Base-by-base conservation (phyloP, 768 basidiomycete species). In the Leccinellum luteum region DNA sequence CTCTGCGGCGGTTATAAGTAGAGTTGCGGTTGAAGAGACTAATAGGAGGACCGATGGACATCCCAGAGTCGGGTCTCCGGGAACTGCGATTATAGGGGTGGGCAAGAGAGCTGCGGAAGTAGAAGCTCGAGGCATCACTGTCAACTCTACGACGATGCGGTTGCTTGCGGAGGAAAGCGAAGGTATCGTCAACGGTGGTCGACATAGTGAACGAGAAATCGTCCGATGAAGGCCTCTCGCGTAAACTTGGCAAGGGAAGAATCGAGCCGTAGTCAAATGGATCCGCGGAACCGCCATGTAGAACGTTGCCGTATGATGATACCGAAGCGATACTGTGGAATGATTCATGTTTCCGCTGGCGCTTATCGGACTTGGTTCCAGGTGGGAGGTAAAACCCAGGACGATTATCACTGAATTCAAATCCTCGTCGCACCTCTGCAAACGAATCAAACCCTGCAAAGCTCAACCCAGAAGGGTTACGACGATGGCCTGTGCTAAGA, bases 91-190 rank as follows among this genome's bases (percentile, higher is more conserved):
- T 73, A 58, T 75, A 73, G 0, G 78, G 74, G 58, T 71, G 70
- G 31, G 61, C 41, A 6, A 65, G 58, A 0, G 73, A 63, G 1
- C 63, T 51, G 8, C 66, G 71, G 81, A 87, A 88, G 64, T 88
- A 90, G 74, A 90, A 90, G 67, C 86, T 90, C 0, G 89, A 90
- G 0, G 85, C 81, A 63, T 92, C 89, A 54, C 87, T 90, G 28
- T 87, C 89, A 13, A 89, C 83, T 10, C 89, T 81, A 44, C 69
- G 75, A 31, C 81, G 79, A 25, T 69, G 76, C 2, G 68, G 68
- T 52, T 73, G 71, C 23, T 64, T 62, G 51, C 68, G 71, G 27
- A 79, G 66, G 76, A 87, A 91, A 0, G 83, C 83, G 69, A 92
- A 91, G 0, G 89, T 90, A 57, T 91, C 89, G 38, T 90, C 89